Percentiles rank a stretch among this genome's conserved stretches.
phyloP scores from a whole-genome alignment of 495 filamentous ascomycete species.

The Cryomyces minteri region DNA sequence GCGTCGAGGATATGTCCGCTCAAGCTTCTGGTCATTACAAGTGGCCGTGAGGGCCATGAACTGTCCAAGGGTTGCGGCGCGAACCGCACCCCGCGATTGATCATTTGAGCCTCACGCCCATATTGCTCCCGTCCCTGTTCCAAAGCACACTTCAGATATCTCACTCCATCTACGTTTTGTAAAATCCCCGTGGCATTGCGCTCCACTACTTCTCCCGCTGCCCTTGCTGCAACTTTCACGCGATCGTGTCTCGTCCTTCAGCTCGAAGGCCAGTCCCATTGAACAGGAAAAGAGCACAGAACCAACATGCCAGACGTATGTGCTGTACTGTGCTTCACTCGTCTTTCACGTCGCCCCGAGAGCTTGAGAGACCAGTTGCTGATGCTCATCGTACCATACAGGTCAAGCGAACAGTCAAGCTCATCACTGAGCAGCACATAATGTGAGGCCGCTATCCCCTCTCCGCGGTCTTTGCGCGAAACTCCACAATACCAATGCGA shows the following conservation, averaged over 20 bases:
- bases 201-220: too few relatives aligned
- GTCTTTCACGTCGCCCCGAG: too few relatives aligned
- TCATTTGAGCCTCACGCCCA: neutral
- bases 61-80: neutral
- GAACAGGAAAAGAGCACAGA: too few relatives aligned
- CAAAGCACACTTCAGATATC: neutral
- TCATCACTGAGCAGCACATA: constrained; percentile 77
- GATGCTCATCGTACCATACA: constrained; percentile 16
- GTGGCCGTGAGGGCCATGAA: too few relatives aligned
- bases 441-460: constrained; percentile 33
- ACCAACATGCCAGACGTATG: constrained; percentile 20
- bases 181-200: too few relatives aligned
- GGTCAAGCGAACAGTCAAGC: constrained; percentile 76
- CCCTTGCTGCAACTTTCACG: too few relatives aligned
- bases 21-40: too few relatives aligned
- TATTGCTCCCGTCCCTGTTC: neutral
- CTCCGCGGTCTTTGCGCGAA: too few relatives aligned
- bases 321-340: neutral
- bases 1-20: too few relatives aligned
- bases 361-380: neutral
- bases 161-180: neutral
- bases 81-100: neutral
- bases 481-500: neutral
- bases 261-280: too few relatives aligned
- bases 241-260: too few relatives aligned